Evolutionary conservation across 129 eudicot genomes (phyloP), one percentile per base, ranked within the genome.

Genomic region (Gnaphalium uliginosum): DNA sequence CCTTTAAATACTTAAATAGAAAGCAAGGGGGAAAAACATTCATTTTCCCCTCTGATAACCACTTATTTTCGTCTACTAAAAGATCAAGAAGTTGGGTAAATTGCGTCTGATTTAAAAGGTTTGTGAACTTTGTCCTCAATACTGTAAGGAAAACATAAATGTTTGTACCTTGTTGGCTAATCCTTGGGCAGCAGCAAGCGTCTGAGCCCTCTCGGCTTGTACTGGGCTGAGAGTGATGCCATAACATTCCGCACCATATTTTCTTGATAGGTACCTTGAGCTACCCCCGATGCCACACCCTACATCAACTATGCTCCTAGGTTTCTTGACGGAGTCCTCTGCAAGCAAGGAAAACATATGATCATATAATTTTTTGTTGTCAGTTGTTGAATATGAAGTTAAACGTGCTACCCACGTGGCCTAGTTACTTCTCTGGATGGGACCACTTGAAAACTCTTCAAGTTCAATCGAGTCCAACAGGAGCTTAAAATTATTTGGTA

Each of bases 211-310:
- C 69, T 88, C 76, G 60, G 87, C 98, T 81, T 93, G 97, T 0
- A 90, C 85, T 35, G 98, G 98, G 77, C 97, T 90, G 68, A 93
- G 85, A 25, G 97, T 90, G 71, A 90, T 88, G 72, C 98, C 98
- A 73, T 66, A 79, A 81, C 87, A 81, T 73, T 77, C 82, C 2
- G 97, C 97, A 3, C 86, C 96, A 33, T 85, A 93, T 79, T 93
- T 93, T 72, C 66, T 83, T 1, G 96, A 93, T 58, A 93, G 61
- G 81, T 88, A 90, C 81, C 97, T 87, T 18, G 98, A 85, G 70
- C 93, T 90, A 39, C 97, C 98, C 35, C 98, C 98, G 7, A 93
- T 90, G 3, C 98, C 98, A 77, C 98, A 93, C 26, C 98, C 98
- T 35, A 93, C 93, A 90, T 93, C 98, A 46, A 90, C 93, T 62